Percentiles rank a stretch among this genome's conserved stretches.
Evolutionary conservation across 345 rosid genomes (phyloP).

Genomic region (Aquilaria sinensis): DNA sequence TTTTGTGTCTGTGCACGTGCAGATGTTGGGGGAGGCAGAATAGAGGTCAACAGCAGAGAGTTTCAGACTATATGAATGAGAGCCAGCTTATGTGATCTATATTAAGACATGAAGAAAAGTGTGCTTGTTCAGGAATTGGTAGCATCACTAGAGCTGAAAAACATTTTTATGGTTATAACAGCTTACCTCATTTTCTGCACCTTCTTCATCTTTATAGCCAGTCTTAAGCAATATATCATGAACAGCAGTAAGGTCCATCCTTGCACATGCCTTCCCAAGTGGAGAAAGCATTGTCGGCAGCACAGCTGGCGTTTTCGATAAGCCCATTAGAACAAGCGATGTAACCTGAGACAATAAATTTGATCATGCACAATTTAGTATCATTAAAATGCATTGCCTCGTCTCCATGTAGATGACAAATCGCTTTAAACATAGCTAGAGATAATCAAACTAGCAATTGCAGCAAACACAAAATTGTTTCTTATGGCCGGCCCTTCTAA

Average conservation of each 20-base stretch:
- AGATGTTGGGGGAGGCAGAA: background rate
- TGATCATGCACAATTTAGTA: slow-evolving; percentile 6
- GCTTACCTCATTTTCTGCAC: slow-evolving; percentile 57
- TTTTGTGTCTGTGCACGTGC: too few species aligned
- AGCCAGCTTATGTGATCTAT: too few species aligned
- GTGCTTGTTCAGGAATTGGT: too few species aligned
- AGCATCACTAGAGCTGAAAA: too few species aligned
- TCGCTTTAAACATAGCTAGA: background rate
- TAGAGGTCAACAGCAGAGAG: too few species aligned
- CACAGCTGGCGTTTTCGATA: slow-evolving; percentile 40
- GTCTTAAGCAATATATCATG: slow-evolving; percentile 35
- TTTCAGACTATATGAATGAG: too few species aligned
- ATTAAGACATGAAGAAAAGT: too few species aligned
- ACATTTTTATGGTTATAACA: background rate
- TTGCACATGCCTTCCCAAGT: slow-evolving; percentile 63
- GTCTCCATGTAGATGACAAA: background rate
- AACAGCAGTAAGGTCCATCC: slow-evolving; percentile 70
- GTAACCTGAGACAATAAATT: slow-evolving; percentile 37
- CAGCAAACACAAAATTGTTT: background rate
- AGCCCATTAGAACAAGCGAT: slow-evolving; percentile 57
- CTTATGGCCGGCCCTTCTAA: background rate
- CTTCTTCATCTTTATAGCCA: slow-evolving; percentile 43
- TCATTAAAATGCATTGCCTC: slow-evolving; percentile 1
- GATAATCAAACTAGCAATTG: background rate
- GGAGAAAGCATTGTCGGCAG: slow-evolving; percentile 58